Base-by-base conservation (phyloP, 345 rosid genomes). In the Heritiera littoralis region DNA sequence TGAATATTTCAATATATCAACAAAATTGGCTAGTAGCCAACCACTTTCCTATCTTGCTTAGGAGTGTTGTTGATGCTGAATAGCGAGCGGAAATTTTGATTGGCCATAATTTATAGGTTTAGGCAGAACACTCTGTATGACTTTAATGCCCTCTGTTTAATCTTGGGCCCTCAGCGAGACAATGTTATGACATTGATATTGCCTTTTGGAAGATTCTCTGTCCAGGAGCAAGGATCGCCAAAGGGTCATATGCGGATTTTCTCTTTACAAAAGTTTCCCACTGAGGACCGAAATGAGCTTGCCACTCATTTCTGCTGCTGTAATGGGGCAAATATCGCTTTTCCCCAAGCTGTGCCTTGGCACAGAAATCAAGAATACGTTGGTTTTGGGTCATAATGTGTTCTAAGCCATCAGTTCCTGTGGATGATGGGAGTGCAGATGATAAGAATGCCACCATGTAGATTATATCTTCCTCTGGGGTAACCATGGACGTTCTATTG, bases 291-390 rank as follows among this genome's bases (percentile, higher is more conserved):
- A 89, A 94, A 81, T 96, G 99, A 82, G 80, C 75, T 85, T 79
- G 80, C 98, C 99, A 94, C 81, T 92, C 97, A 80, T 89, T 83
- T 76, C 83, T 89, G 40, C 87, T 89, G 77, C 61, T 81, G 78
- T 91, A 87, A 20, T 90, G 93, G 9, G 97, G 91, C 83, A 96
- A 86, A 83, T 96, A 96, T 81, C 90, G 97, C 84, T 91, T 96
- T 69, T 76, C 80, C 7, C 91, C 88, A 48, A 86, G 88, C 65
- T 81, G 76, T 61, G 78, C 84, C 43, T 69, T 64, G 55, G 46
- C 75, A 65, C 97, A 89, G 83, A 86, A 86, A 66, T 83, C 82
- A 54, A 92, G 80, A 7, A 96, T 87, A 81, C 83, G 82, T 87
- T 85, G 78, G 83, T 92, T 91, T 78, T 86, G 93, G 70, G 82